These are phyloP conservation scores for Leccinum truebloodii DNA, from an alignment of 768 basidiomycete species.

Conservation along the genomic window DNA sequence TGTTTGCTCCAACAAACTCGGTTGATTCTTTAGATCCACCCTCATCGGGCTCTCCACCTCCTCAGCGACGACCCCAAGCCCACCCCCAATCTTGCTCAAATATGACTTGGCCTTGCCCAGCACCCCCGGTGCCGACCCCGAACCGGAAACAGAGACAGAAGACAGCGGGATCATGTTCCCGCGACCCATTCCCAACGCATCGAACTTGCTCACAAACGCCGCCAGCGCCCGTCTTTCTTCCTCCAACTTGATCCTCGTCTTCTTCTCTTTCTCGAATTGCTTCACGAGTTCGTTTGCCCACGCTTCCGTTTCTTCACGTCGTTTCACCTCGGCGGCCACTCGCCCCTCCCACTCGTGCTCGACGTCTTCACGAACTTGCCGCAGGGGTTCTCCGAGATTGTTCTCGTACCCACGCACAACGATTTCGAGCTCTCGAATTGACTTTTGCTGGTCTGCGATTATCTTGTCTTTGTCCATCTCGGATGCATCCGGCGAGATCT, in stretches of 20 bases:
- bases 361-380: constrained; percentile 68
- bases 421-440: constrained; percentile 77
- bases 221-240: constrained; percentile 77
- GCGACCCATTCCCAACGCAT: constrained; percentile 60
- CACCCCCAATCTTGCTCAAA: constrained; percentile 37
- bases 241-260: constrained; percentile 66
- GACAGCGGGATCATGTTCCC: constrained; percentile 36
- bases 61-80: constrained; percentile 29
- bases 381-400: constrained; percentile 66
- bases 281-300: constrained; percentile 77
- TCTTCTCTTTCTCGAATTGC: constrained; percentile 79
- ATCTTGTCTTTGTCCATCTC: constrained; percentile 74
- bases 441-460: constrained; percentile 71
- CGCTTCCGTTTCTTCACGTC: constrained; percentile 65
- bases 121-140: constrained; percentile 6
- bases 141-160: constrained; percentile 5
- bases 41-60: constrained; percentile 54
- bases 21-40: constrained; percentile 45
- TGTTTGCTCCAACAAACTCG: constrained; percentile 58
- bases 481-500: constrained; percentile 61
- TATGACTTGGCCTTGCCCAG: constrained; percentile 50
- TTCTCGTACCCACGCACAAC: constrained; percentile 71
- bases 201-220: constrained; percentile 81
- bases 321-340: constrained; percentile 57
- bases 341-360: constrained; percentile 70